These are phyloP conservation scores for Hypoxylon intermedium DNA, from an alignment of 495 filamentous ascomycete genomes.

Conservation along the genomic window DNA sequence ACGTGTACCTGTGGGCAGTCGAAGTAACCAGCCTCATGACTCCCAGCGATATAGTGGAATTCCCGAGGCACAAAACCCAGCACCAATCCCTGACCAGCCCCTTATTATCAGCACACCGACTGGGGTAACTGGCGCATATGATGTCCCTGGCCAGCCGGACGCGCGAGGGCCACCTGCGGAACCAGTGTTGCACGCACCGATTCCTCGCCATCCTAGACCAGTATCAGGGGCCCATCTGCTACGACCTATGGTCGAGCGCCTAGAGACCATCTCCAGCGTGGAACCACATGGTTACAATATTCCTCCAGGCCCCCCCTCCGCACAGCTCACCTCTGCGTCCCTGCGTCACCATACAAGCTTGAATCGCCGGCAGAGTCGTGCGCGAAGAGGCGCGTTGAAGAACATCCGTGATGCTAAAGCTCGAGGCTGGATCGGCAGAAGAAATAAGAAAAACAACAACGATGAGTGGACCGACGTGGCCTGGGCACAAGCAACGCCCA, in stretches of 20 bases:
- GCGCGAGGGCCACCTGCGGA: conserved; percentile 38
- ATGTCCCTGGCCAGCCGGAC: conserved; percentile 43
- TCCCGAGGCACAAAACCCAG: conserved; percentile 37
- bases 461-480: conserved; percentile 61
- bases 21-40: conserved; percentile 11
- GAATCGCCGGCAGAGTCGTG: conserved; percentile 56
- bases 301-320: conserved; percentile 30
- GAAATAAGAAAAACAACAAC: conserved; percentile 48
- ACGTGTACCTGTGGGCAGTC: conserved; percentile 40
- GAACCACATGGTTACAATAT: conserved; percentile 8
- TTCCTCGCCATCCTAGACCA: conserved; percentile 51
- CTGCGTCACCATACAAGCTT: conserved; percentile 45
- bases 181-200: conserved; percentile 50
- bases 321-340: conserved; percentile 41
- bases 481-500: conserved; percentile 22
- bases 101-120: conserved; percentile 58
- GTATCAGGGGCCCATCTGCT: conserved; percentile 47
- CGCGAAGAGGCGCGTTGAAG: conserved; percentile 59
- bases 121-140: conserved; percentile 54
- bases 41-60: conserved; percentile 32
- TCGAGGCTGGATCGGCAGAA: conserved; percentile 58
- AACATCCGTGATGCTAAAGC: conserved; percentile 63
- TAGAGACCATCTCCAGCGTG: conserved; percentile 59
- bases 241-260: conserved; percentile 54
- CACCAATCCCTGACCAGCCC: conserved; percentile 47